Conservation (phyloP, 331 rosid genomes). For the Malus hybrid region DNA sequence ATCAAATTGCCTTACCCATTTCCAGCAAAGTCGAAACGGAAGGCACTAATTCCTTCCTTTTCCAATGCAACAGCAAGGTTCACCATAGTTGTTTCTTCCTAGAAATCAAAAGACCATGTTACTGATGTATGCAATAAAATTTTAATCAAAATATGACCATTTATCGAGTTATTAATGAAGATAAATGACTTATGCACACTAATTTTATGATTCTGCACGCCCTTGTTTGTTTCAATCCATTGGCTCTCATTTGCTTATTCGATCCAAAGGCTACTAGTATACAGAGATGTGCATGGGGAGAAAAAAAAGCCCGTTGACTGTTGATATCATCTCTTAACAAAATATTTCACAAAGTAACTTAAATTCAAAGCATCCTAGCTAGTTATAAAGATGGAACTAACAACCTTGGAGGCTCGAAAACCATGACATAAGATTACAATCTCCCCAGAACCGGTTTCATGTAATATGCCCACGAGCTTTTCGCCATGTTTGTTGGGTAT, state of each 20-base stretch:
- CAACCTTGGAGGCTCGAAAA: conserved; percentile 55
- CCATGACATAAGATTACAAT: conserved; percentile 67
- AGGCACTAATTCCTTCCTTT: conserved; percentile 47
- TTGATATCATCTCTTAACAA: rapidly evolving
- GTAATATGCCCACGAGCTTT: conserved; percentile 63
- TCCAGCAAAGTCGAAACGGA: conserved; percentile 74
- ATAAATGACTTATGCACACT: no score
- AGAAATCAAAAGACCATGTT: not conserved
- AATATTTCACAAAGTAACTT: not conserved
- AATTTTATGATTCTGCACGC: no score
- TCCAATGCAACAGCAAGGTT: conserved; percentile 62
- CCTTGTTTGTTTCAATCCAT: no score
- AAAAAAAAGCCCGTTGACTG: no score
- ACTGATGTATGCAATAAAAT: no score
- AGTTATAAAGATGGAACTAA: not conserved
- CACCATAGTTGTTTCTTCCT: conserved; percentile 4
- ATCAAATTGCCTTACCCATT: conserved; percentile 44
- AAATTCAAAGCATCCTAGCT: not conserved
- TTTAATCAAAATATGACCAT: no score
- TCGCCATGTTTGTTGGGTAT: conserved; percentile 46
- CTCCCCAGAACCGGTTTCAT: conserved; percentile 53
- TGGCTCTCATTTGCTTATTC: no score
- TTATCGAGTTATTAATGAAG: no score
- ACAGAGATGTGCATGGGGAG: no score
- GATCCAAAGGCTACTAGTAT: no score